Base-by-base conservation (phyloP, 1,139 yeast genomes). In the Yueomyces sp. region DNA sequence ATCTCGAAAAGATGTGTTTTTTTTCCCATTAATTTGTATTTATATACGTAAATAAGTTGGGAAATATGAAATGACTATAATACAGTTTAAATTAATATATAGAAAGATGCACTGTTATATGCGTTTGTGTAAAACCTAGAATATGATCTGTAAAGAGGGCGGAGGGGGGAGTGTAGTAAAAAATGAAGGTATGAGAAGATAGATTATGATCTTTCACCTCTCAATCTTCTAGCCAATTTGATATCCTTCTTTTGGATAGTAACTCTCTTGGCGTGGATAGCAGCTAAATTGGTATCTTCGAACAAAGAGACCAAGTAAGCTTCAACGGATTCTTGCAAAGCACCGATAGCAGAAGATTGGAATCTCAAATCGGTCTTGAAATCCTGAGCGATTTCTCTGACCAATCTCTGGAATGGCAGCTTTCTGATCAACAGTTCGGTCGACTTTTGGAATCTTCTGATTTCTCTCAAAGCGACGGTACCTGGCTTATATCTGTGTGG, bases 401-500 rank as follows among this genome's bases (percentile, higher is more conserved):
- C 96, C 67, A 87, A 81, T 78, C 96, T 84, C 76, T 87, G 96
- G 93, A 87, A 87, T 53, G 96, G 96, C 62, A 87, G 79, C 75
- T 87, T 86, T 81, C 96, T 85, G 73, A 87, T 87, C 69, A 87
- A 78, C 50, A 87, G 77, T 72, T 87, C 96, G 63, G 96, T 87
- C 52, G 95, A 83, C 73, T 87, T 87, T 76, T 89, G 96, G 80
- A 89, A 89, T 76, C 96, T 86, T 82, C 96, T 86, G 66, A 89
- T 89, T 77, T 89, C 97, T 83, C 96, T 89, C 68, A 89, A 83
- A 62, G 97, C 97, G 65, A 89, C 96, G 66, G 96, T 89, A 87
- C 97, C 97, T 70, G 97, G 97, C 91, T 87, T 89, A 76, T 87
- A 89, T 83, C 97, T 86, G 86, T 89, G 97, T 59, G 96, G 96